phyloP scores from a whole-genome alignment of 495 filamentous ascomycete species.

The Trypethelium eluteriae region DNA sequence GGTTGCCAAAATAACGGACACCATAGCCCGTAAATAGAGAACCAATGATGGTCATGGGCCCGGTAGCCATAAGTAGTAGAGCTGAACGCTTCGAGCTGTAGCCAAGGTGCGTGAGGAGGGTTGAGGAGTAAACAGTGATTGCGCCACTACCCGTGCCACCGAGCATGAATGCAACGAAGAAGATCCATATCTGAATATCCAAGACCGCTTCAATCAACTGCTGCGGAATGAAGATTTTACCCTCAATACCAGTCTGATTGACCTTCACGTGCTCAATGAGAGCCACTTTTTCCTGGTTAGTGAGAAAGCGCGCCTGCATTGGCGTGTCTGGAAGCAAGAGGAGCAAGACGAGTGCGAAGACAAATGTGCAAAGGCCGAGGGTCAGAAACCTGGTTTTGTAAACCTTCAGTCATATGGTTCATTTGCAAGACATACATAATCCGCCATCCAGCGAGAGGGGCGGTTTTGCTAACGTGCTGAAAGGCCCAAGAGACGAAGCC shows the following conservation, averaged over 20 bases:
- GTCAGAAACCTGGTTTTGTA: conserved; percentile 11
- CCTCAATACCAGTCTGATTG: conserved; percentile 26
- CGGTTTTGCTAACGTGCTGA: conserved; percentile 13
- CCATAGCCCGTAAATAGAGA: conserved; percentile 14
- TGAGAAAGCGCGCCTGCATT: conserved; percentile 21
- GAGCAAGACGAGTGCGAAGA: conserved; percentile 41
- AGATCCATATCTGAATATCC: conserved; percentile 23
- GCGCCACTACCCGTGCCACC: conserved; percentile 19
- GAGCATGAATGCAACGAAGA: conserved; percentile 26
- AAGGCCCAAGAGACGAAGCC: conserved; percentile 22
- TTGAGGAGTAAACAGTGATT: conserved; percentile 19
- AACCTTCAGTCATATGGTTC: background rate
- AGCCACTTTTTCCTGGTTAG: conserved; percentile 16
- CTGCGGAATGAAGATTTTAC: conserved; percentile 21
- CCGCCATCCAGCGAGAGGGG: conserved; percentile 13
- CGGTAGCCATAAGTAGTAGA: conserved; percentile 21
- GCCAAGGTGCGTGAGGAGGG: conserved; percentile 24
- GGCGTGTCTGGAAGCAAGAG: conserved; percentile 29
- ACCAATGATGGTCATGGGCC: conserved; percentile 16
- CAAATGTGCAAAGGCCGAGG: conserved; percentile 43
- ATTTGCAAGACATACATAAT: conserved; percentile 3
- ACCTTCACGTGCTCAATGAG: conserved; percentile 22
- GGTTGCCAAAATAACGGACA: conserved; percentile 12
- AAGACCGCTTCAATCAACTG: conserved; percentile 16
- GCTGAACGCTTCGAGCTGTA: conserved; percentile 16